Evolutionary conservation across 2,329 filamentous ascomycete genomes (phyloP).

Genomic region (Aspergillus aculeatinus): DNA sequence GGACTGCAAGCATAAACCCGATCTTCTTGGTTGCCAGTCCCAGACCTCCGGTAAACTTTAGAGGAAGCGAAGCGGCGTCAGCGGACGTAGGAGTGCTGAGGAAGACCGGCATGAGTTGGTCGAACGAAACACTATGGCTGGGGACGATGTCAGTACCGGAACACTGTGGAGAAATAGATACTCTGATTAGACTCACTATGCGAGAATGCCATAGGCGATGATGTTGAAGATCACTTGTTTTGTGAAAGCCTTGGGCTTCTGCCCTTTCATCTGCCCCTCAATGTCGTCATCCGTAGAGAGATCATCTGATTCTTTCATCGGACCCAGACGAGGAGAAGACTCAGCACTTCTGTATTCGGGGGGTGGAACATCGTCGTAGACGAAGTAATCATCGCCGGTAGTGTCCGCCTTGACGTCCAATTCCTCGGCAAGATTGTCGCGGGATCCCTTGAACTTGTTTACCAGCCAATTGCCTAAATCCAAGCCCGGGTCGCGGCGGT

Average conservation of each 20-base stretch:
- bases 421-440: conserved; percentile 28
- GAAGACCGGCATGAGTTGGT: conserved; percentile 89
- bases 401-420: conserved; percentile 52
- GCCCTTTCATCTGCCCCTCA: conserved; percentile 42
- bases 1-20: conserved; percentile 81
- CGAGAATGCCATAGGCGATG: conserved; percentile 84
- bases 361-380: conserved; percentile 62
- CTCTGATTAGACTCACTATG: conserved; percentile 69
- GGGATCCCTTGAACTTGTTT: conserved; percentile 28
- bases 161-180: not conserved
- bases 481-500: conserved; percentile 70
- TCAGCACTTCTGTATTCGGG: conserved; percentile 66
- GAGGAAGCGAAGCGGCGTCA: conserved; percentile 63
- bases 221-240: conserved; percentile 84
- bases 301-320: conserved; percentile 30
- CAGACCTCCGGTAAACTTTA: conserved; percentile 87
- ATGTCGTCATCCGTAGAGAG: conserved; percentile 41
- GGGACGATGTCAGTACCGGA: conserved; percentile 30
- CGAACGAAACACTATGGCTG: conserved; percentile 95
- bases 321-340: conserved; percentile 52
- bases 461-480: conserved; percentile 73
- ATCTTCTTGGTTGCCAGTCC: conserved; percentile 79
- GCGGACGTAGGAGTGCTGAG: conserved; percentile 67
- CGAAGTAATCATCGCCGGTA: conserved; percentile 45
- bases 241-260: conserved; percentile 68